Base-by-base conservation (phyloP, 768 basidiomycete genomes). In the Cystofilobasidium macerans region DNA sequence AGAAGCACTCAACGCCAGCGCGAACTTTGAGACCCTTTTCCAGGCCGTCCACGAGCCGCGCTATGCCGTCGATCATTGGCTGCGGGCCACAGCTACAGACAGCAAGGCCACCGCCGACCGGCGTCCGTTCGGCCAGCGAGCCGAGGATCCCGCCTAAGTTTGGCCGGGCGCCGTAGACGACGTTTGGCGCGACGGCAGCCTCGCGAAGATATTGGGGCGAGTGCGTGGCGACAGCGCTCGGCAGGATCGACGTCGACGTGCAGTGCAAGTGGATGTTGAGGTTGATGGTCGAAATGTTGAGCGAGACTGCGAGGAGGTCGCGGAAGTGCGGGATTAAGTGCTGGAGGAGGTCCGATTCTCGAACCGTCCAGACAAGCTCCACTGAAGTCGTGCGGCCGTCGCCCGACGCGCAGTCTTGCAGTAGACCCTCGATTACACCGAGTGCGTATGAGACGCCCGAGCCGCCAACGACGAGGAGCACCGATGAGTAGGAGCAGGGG, bases 31-130 rank as follows among this genome's bases (percentile, higher is more conserved):
- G 53, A 18, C 2, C 61, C 32, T 61, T 47, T 6, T 32, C 43
- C 20, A 61, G 20, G 28, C 47, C 61, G 18, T 61, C 61, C 0
- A 65, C 67, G n/a, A 59, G 16, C 40, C 65, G 68, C 30, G 65
- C 69, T 1, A 70, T 42, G 12, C 38, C 26, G 14, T 69, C 60
- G 26, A 70, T 65, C 33, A 70, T 30, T 0, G 18, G 61, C 20
- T 30, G 32, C 12, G 70, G 70, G 8, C 70, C 70, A 54, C 70
- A 70, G 45, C 38, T 68, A n/a, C 64, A 57, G n/a, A 70, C 62
- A 8, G 60, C 70, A 7, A 70, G 36, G 13, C 62, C 64, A 24
- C 70, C 68, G 5, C 70, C 70, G 24, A 38, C 38, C 20, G 24
- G 16, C 1, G 64, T 67, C 2, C 36, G 33, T 22, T 57, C 36